These are phyloP conservation scores for Nannochloropsis salina DNA, from an alignment of 108 stramenopile species.

Conservation along the genomic window DNA sequence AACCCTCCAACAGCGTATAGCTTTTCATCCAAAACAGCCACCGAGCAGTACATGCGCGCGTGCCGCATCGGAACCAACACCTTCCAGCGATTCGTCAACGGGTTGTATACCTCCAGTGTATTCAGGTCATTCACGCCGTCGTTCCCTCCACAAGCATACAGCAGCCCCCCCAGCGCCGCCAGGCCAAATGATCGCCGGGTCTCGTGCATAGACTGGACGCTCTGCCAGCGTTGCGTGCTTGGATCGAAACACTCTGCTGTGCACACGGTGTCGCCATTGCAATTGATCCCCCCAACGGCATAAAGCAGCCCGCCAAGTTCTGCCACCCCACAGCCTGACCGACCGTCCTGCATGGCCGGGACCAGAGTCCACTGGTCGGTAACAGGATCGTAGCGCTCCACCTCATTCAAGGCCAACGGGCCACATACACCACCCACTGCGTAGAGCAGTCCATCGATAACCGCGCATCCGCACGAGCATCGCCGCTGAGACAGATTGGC, in stretches of 20 bases:
- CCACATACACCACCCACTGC: constrained; percentile 27
- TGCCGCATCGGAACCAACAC: neutral
- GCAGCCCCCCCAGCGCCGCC: constrained; percentile 1
- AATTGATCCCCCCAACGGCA: constrained; percentile 21
- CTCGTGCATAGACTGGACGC: neutral
- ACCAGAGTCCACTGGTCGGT: neutral
- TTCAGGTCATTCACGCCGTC: constrained; percentile 20
- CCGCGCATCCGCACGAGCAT: constrained; percentile 9
- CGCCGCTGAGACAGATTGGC: constrained; percentile 5
- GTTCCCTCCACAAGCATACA: constrained; percentile 24
- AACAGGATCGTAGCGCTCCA: constrained; percentile 26
- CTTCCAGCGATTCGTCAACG: constrained; percentile 11
- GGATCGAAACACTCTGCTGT: constrained; percentile 14
- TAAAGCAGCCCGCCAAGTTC: neutral
- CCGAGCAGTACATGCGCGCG: neutral
- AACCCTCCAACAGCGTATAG: constrained; percentile 6
- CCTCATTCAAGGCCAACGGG: constrained; percentile 15
- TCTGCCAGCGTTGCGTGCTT: neutral
- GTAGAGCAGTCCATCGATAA: constrained; percentile 18
- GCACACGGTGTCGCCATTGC: constrained; percentile 3
- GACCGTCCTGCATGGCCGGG: constrained; percentile 13
- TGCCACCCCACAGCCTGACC: constrained; percentile 21
- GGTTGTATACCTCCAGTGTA: neutral
- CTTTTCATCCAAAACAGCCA: neutral
- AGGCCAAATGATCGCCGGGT: constrained; percentile 20